Base-by-base conservation (phyloP, 1,139 yeast species). In the Meyerozyma carpophila region DNA sequence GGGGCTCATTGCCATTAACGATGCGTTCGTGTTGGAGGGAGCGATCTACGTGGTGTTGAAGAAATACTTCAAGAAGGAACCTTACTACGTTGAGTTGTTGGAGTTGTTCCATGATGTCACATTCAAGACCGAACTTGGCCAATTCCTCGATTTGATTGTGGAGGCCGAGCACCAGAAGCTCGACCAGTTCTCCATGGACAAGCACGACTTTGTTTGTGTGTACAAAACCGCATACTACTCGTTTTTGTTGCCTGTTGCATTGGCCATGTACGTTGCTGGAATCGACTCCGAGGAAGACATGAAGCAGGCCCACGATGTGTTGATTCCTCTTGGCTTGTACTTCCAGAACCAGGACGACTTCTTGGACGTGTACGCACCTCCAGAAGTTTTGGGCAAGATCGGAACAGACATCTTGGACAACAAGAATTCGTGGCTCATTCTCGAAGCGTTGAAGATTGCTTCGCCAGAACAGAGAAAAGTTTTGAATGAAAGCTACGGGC, bases 341-440 rank as follows among this genome's bases (percentile, higher is more conserved):
- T 94, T 94, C 84, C 99, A 94, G 72, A 89, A 94, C 56, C 98
- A 94, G 71, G 99, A 94, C 63, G 99, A 94, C 66, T 94, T 75
- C 71, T 80, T 94, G 57, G 99, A 94, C 67, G 89, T 97, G 68
- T 94, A 88, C 62, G 99, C 98, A 51, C 90, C 94, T 55, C 97
- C 98, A 40, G 95, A 87, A 62, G 91, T 91, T 59, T 93, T 93
- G 61, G 99, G 99, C 50, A 94, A 94, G 76, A 89, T 94, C 54
- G 99, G 99, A 54, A 94, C 98, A 47, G 99, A 94, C 65, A 94
- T 94, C 61, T 88, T 88, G 71, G 99, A 94, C 67, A 94, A 94
- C 79, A 94, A 94, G 70, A 94, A 98, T 68, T 87, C 97, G 40
- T 94, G 99, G 99, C 84, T 94, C 48, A 79, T 94, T 58, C 93